Conservation (phyloP, 2,329 filamentous ascomycete genomes). For the Neoarthrinium moseri region DNA sequence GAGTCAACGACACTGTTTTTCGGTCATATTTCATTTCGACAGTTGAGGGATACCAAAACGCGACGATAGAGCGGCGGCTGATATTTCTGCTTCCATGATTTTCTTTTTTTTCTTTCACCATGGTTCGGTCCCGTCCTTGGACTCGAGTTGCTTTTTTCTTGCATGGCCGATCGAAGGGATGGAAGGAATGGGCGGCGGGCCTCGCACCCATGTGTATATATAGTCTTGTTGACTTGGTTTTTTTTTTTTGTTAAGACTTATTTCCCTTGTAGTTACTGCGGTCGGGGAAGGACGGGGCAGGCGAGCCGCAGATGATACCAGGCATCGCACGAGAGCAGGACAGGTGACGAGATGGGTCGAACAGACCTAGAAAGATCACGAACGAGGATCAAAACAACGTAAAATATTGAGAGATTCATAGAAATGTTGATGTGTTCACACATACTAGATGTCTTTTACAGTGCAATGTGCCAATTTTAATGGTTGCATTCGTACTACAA, state of each 20-base stretch:
- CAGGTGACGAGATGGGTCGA: no score
- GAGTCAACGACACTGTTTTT: constrained; percentile 9
- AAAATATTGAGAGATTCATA: no score
- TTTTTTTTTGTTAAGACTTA: no score
- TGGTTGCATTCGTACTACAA: no score
- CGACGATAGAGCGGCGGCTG: constrained; percentile 23
- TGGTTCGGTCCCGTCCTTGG: no score
- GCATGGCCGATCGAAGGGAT: no score
- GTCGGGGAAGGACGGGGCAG: constrained; percentile 2
- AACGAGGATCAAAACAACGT: no score
- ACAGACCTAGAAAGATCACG: no score
- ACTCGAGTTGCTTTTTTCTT: no score
- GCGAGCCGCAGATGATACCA: constrained; percentile 3
- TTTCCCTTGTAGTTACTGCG: constrained; percentile 12
- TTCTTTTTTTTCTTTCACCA: constrained; percentile 12
- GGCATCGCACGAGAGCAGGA: neutral
- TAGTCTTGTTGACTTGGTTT: constrained; percentile 2
- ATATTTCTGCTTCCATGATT: constrained; percentile 17
- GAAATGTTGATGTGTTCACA: no score
- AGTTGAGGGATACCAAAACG: constrained; percentile 24
- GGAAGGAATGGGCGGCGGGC: neutral
- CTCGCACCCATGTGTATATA: constrained; percentile 9
- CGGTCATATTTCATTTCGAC: neutral
- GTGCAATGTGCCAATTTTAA: no score
- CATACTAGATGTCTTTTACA: no score